These are phyloP conservation scores for Trichoderma afroharzianum DNA, from an alignment of 2,329 filamentous ascomycete genomes.

Conservation along the genomic window DNA sequence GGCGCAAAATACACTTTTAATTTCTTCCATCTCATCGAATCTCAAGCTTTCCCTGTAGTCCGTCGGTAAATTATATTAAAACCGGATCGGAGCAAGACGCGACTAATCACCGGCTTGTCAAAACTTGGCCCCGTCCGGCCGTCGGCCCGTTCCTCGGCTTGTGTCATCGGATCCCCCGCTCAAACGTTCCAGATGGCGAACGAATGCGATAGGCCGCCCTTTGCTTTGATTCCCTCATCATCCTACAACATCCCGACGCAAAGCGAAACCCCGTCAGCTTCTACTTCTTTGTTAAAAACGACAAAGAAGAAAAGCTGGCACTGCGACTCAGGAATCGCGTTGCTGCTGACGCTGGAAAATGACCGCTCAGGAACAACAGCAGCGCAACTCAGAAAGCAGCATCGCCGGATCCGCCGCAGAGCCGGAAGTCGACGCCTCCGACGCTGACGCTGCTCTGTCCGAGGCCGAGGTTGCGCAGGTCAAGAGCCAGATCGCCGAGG, in stretches of 20 bases:
- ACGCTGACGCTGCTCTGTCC: constrained; percentile 23
- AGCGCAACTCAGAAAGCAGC: not conserved
- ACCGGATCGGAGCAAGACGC: not conserved
- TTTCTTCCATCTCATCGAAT: not conserved
- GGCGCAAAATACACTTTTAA: not conserved
- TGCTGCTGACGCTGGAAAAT: not conserved
- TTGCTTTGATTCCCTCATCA: not conserved
- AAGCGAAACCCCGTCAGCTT: not conserved
- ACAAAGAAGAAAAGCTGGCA: not conserved
- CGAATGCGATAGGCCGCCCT: not conserved
- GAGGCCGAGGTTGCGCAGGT: constrained; percentile 26
- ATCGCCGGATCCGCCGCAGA: not conserved
- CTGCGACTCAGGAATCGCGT: not conserved
- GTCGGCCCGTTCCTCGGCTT: constrained; percentile 6
- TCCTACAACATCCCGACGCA: not conserved
- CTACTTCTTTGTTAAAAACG: not conserved
- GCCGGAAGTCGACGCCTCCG: not conserved
- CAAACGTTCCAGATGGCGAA: not conserved
- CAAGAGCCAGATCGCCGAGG: constrained; percentile 6
- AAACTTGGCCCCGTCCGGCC: not conserved
- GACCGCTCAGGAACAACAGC: not conserved
- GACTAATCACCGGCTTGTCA: not conserved
- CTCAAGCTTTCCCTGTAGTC: not conserved
- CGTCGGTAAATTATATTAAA: not conserved
- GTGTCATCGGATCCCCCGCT: not conserved